phyloP scores from a whole-genome alignment of 768 basidiomycete species.

The Rhizopogon sp. region DNA sequence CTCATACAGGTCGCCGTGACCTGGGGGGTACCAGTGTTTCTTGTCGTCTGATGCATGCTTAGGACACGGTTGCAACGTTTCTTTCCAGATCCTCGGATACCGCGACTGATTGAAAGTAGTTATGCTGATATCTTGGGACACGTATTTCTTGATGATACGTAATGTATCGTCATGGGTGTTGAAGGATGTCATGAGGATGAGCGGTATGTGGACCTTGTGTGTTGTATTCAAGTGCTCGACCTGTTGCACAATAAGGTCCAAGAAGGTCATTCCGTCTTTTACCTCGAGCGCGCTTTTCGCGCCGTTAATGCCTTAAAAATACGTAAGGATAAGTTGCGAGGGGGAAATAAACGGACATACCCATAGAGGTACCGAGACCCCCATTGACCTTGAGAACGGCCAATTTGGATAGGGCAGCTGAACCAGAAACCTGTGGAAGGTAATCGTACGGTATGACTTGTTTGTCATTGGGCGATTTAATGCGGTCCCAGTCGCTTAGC shows the following conservation, averaged over 20 bases:
- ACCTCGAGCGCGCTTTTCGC: constrained; percentile 95
- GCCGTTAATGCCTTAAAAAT: constrained; percentile 65
- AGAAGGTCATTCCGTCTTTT: constrained; percentile 97
- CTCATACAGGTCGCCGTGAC: constrained; percentile 95
- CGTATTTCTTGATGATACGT: constrained; percentile 95
- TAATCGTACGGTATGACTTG: constrained; percentile 81
- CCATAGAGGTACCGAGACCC: constrained; percentile 89
- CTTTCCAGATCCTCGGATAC: constrained; percentile 90
- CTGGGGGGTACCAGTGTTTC: constrained; percentile 93
- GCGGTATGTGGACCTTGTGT: constrained; percentile 84
- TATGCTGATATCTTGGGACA: constrained; percentile 91
- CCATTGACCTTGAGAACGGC: constrained; percentile 96
- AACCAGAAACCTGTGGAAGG: constrained; percentile 55
- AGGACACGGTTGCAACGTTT: constrained; percentile 81
- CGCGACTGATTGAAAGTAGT: constrained; percentile 91
- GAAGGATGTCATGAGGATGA: constrained; percentile 98
- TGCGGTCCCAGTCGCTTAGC: constrained; percentile 79
- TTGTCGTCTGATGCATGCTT: constrained; percentile 78
- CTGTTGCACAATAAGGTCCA: constrained; percentile 90
- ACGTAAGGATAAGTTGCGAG: background rate
- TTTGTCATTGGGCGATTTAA: constrained; percentile 81
- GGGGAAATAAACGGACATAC: constrained; percentile 31
- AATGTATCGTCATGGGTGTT: constrained; percentile 97
- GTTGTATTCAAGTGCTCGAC: constrained; percentile 93
- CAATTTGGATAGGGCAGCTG: constrained; percentile 79